These are phyloP conservation scores for Pyracantha coccinea DNA, from an alignment of 331 rosid genomes.

Conservation along the genomic window DNA sequence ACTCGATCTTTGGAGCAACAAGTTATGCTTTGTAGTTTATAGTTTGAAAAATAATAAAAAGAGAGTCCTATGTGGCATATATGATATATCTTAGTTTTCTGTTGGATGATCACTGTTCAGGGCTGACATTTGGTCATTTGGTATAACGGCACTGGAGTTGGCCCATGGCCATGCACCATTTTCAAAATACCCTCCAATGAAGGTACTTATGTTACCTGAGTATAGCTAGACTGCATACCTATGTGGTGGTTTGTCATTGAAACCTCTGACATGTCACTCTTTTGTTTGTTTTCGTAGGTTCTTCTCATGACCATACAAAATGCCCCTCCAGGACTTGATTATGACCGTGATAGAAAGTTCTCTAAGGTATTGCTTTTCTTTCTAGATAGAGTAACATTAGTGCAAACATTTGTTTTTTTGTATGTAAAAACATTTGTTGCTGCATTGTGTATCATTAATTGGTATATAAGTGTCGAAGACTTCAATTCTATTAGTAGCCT, in stretches of 20 bases:
- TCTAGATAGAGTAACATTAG: conserved; percentile 27
- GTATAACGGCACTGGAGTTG: conserved; percentile 94
- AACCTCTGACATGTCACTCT: neutral
- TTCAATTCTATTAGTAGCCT: conserved; percentile 3
- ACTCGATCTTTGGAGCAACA: neutral
- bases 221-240: conserved; percentile 1
- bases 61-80: neutral
- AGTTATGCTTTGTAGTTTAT: neutral
- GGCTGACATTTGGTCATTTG: conserved; percentile 99
- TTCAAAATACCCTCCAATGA: conserved; percentile 98
- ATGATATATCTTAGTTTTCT: neutral
- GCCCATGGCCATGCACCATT: conserved; percentile 99
- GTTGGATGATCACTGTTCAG: conserved; percentile 30
- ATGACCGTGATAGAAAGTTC: conserved; percentile 91
- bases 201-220: conserved; percentile 36
- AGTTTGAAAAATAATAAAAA: neutral
- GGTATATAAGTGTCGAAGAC: conserved; percentile 1
- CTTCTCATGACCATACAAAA: conserved; percentile 97
- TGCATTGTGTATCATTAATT: neutral
- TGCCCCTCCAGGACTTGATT: conserved; percentile 99
- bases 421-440: neutral
- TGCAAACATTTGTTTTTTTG: neutral
- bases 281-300: conserved; percentile 42
- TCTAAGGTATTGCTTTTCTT: conserved; percentile 93
- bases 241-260: neutral